Base-by-base conservation (phyloP, 2,329 filamentous ascomycete species). In the Parafenestella ontariensis region DNA sequence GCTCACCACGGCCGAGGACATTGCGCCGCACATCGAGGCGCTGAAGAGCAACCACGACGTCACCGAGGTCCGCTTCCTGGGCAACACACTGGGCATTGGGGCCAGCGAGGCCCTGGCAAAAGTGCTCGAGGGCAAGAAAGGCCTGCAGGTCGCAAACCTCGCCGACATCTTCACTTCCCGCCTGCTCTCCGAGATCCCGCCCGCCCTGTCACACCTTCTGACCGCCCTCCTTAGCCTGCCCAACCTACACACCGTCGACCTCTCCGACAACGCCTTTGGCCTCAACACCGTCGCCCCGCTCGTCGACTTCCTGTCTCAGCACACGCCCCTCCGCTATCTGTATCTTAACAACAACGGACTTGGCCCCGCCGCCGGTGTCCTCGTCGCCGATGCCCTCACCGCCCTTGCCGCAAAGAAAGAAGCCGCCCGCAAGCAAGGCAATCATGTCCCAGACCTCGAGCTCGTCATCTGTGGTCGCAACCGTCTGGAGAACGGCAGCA, bases 311-410 rank as follows among this genome's bases (percentile, higher is more conserved):
- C 87, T 99, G 58, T 88, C 90, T 50, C 85, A 88, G 54, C 94
- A 98, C 78, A 87, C 90, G 3, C 94, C 95, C 2, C 87, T 99
- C 37, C 92, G 93, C 77, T 93, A 97, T 77, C 86, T 99, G 24
- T 92, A 96, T 78, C 87, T 99, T 54, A 98, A 98, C 83, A 99
- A 99, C 83, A 99, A 99, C 77, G 95, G 95, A 24, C 86, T 99
- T 33, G 95, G 95, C 11, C 95, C 95, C 20, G 89, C 92, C 58
- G 94, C 94, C 9, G 95, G 95, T 53, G 91, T 91, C 41, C 83
- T 95, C 49, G 88, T 99, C 66, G 95, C 94, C 45, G 88, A 97
- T 73, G 91, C 95, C 6, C 87, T 99, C 49, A 89, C 87, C 18
- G 84, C 87, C 60, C 87, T 99, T 34, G 90, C 96, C 52, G 85